Evolutionary conservation across 208 protist genomes (phyloP), one percentile per base, ranked within the genome.

Genomic region (Trypanosomatidae sp.): DNA sequence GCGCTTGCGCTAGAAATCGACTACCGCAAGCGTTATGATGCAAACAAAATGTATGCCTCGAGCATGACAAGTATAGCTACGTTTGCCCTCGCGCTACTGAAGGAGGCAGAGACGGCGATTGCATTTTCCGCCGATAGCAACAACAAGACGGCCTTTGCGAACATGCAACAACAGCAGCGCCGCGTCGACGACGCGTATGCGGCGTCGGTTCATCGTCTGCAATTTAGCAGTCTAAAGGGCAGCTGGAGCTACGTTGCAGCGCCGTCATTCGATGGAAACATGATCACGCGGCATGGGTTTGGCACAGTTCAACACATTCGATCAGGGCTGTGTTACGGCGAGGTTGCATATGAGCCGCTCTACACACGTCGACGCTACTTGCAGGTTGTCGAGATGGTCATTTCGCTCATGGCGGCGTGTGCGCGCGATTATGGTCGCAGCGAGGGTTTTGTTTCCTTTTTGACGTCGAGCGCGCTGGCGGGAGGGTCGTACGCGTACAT

Each of bases 91-190:
- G 49, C 49, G 15, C 6, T 55, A 15, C 7, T 7, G 5, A 5
- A 24, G 18, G 38, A 55, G 27, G 39, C 49, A 30, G 16, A 55
- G 27, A 16, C 33, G 8, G 39, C 39, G 6, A 21, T 55, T 8
- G 4, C 6, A 4, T 55, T 48, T 20, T 25, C 41, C 3, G 3
- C 25, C 10, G 18, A 15, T 4, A 4, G 6, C 8, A 55, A 8
- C 5, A 26, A 46, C 25, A 19, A 19, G 5, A 28, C 4, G 3
- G 22, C 28, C 25, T 55, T 45, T 20, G 21, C 42, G 5, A 33
- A 5, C 4, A 46, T 46, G 16, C 5, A 45, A 15, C 23, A 19
- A 6, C 6, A 6, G 5, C 49, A 48, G 13, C 6, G 3, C 11
- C 16, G 7, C 13, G 44, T 33, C 13, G 43, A 57, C 21, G 39